phyloP scores from a whole-genome alignment of 2,329 filamentous ascomycete species.

The Fusarium burgessii region DNA sequence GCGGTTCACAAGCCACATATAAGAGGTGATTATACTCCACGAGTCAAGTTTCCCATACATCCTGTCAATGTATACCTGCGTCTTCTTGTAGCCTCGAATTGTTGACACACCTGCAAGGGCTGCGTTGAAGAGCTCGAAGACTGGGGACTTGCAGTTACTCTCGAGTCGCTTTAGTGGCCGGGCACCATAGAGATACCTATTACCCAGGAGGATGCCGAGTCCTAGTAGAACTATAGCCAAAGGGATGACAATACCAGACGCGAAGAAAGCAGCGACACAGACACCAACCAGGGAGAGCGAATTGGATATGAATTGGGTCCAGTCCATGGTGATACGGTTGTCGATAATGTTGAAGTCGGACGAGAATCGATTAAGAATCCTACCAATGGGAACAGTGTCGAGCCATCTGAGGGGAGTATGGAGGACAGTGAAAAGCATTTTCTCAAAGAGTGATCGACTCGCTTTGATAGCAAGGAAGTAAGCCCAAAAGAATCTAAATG shows the following conservation, averaged over 20 bases:
- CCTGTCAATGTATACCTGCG: constrained; percentile 71
- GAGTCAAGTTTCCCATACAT: constrained; percentile 79
- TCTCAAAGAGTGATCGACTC: constrained; percentile 75
- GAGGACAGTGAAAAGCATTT: constrained; percentile 74
- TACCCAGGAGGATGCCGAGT: constrained; percentile 68
- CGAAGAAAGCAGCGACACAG: constrained; percentile 74
- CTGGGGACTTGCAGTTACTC: constrained; percentile 80
- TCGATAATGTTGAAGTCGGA: constrained; percentile 82
- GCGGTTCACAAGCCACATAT: constrained; percentile 78
- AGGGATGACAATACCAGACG: constrained; percentile 74
- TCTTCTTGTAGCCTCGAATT: constrained; percentile 80
- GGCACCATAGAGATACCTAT: constrained; percentile 75
- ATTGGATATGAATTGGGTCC: constrained; percentile 71
- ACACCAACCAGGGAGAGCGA: constrained; percentile 73
- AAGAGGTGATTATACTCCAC: constrained; percentile 73
- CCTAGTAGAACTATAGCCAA: constrained; percentile 69
- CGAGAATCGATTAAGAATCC: constrained; percentile 82
- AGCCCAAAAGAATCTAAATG: constrained; percentile 71
- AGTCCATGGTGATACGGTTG: constrained; percentile 71
- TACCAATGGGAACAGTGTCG: constrained; percentile 81
- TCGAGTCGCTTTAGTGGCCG: constrained; percentile 83
- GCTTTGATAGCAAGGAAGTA: constrained; percentile 75
- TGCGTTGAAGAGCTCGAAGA: constrained; percentile 84
- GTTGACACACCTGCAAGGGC: constrained; percentile 79
- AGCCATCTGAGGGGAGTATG: constrained; percentile 82